Evolutionary conservation across 176 grass and related monocot genomes (phyloP), one percentile per base, ranked within the genome.

Genomic region (Phoenix dactylifera): DNA sequence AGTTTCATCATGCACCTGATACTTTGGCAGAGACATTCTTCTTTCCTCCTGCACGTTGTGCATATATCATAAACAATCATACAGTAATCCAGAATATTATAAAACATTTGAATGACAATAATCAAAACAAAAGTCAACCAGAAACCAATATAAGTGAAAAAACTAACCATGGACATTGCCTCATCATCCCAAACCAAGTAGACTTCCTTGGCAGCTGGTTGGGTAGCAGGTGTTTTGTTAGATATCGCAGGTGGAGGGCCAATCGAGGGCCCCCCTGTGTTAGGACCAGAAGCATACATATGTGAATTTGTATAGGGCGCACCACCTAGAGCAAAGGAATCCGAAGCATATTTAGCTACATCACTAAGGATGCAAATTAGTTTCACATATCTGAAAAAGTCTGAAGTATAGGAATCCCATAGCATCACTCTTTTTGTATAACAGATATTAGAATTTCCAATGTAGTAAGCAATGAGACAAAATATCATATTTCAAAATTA

Each of bases 1-100:
- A 75, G 94, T 99, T 99, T 99, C 94, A 77, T 99, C 94, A 89
- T 93, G 94, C 82, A 99, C 79, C 79, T 86, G 88, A 80, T 98
- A 98, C 53, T 83, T 93, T n/a, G 82, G 48, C 18, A 86, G 57
- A 0, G 85, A 83, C 54, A 99, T 71, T 79, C 94, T 89, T 93
- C 94, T 89, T 80, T 99, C 94, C 79, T 99, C 94, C 94, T 99
- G 75, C 56, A 81, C 4, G 74, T 70, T 49, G 22, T 10, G 65
- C 30, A 70, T 29, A 69, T 15, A 76, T 70, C 60, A 63, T 29
- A 76, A 26, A 59, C 5, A 16, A 53, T 7, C 22, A 50, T 59
- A 55, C 15, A 35, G 48, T 18, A 76, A 3, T 32, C 60, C 17
- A 57, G 55, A 30, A 52, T 50, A 55, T 67, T 19, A 44, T 44